Conservation (phyloP, 2,329 filamentous ascomycete genomes). For the Xylariomycetidae sp. region DNA sequence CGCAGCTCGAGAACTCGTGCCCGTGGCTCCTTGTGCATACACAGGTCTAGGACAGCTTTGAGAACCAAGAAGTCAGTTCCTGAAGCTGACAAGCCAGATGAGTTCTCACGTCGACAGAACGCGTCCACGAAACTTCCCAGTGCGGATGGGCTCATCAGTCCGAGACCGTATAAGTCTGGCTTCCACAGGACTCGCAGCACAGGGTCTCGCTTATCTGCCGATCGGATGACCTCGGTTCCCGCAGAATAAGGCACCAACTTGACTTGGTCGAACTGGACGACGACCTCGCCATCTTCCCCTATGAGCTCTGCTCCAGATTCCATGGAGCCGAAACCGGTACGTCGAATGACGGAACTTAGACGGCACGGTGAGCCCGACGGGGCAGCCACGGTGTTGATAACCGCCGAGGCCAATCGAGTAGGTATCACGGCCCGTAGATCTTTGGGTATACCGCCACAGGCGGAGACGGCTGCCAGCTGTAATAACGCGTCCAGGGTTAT, state of each 20-base stretch:
- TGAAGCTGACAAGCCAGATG: background rate
- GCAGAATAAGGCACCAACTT: conserved; percentile 3
- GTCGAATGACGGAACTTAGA: background rate
- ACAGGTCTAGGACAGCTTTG: conserved; percentile 3
- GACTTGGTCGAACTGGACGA: conserved; percentile 4
- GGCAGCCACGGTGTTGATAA: background rate
- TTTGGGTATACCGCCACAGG: conserved; percentile 3
- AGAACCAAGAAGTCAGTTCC: conserved; percentile 2
- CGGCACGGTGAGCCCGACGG: conserved; percentile 1
- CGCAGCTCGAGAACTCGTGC: conserved; percentile 6
- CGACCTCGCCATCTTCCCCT: conserved; percentile 1
- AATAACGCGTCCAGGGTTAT: conserved; percentile 7
- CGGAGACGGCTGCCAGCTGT: conserved; percentile 3
- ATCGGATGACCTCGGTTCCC: background rate
- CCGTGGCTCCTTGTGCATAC: conserved; percentile 8
- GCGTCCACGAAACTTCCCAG: background rate
- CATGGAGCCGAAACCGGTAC: conserved; percentile 6
- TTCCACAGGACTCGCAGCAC: conserved; percentile 13
- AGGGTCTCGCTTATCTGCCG: conserved; percentile 8
- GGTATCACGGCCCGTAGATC: conserved; percentile 8
- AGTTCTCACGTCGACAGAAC: background rate
- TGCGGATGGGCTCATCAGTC: background rate
- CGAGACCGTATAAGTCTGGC: conserved; percentile 10
- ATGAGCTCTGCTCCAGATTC: conserved; percentile 6
- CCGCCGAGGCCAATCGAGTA: conserved; percentile 2